Evolutionary conservation across 176 grass and related monocot species (phyloP), one percentile per base, ranked within the genome.

Genomic region (Eragrostis curvula): DNA sequence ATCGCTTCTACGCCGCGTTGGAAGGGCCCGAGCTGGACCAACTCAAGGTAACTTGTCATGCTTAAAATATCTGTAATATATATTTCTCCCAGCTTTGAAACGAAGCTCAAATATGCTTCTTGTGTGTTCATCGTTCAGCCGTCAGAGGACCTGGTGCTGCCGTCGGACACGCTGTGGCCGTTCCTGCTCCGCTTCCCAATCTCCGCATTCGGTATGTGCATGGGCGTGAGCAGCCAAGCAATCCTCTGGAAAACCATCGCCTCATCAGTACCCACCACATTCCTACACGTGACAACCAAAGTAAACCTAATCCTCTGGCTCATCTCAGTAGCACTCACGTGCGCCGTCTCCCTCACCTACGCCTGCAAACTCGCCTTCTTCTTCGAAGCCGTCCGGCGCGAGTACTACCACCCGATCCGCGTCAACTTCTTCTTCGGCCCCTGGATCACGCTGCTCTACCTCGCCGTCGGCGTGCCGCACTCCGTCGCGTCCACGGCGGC

Each of bases 11-110:
- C 61, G 91, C 86, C 83, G 94, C 94, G 11, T 51, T 97, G 59
- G 89, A 97, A 75, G 91, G 94, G 5, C 94, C 94, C 67, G 91
- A 97, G 78, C 82, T 97, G 7, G 94, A 97, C 79, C 72, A 55
- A 21, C 94, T 97, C 29, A 94, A 74, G 85, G 94, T 90, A 36
- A 36, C 32, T 2, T 36, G 32, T 36, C 32, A 36, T 4, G 32
- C 32, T 36, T 2, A 36, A 36, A 36, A 4, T 36, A 36, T 36
- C 3, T 4, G 32, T 4, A 36, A 36, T 36, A 36, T 36, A 36
- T 36, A 36, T 36, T 36, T 36, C 32, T 36, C 32, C 32, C 4
- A 36, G 32, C 32, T 36, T 36, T 4, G 32, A n/a, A 36, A 36
- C 4, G 2, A 36, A 36, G 32, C 32, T 36, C 32, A 36, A 36